Evolutionary conservation across 257 asterid species (phyloP).

Genomic region (Handroanthus guayacan): DNA sequence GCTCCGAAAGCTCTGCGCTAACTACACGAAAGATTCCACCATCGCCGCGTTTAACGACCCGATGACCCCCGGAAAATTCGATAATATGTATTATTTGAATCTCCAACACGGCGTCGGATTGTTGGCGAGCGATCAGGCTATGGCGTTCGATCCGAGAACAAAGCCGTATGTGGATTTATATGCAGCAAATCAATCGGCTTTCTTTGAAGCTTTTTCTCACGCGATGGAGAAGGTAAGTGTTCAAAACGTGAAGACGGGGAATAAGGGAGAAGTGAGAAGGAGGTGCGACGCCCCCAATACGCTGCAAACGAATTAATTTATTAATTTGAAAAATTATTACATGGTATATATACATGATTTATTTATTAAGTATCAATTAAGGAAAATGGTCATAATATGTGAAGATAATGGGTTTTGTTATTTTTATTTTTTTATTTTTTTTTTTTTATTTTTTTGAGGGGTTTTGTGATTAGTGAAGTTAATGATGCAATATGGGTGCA

Average conservation of each 20-base stretch:
- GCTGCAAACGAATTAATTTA: not conserved
- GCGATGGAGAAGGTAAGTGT: conserved; percentile 72
- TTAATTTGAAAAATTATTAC: too few relatives aligned
- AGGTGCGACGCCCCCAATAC: conserved; percentile 73
- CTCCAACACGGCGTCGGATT: conserved; percentile 65
- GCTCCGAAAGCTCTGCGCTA: conserved; percentile 55
- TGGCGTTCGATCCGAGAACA: conserved; percentile 67
- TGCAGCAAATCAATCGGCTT: conserved; percentile 65
- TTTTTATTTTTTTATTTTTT: too few relatives aligned
- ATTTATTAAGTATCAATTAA: too few relatives aligned
- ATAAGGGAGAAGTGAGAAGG: conserved; percentile 79
- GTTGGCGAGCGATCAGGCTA: conserved; percentile 64
- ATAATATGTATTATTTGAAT: conserved; percentile 63
- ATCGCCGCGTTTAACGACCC: conserved; percentile 84
- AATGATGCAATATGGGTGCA: not conserved
- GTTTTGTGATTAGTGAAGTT: not conserved
- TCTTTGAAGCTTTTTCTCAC: conserved; percentile 59
- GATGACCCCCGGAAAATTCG: conserved; percentile 86
- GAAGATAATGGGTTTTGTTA: not conserved
- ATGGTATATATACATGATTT: not conserved
- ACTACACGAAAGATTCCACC: conserved; percentile 41
- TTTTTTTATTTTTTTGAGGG: not conserved
- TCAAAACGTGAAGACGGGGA: conserved; percentile 57
- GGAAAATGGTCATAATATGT: not conserved
- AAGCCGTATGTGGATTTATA: conserved; percentile 73